These are phyloP conservation scores for Pseudogymnoascus pannorum DNA, from an alignment of 2,329 filamentous ascomycete genomes.

Conservation along the genomic window DNA sequence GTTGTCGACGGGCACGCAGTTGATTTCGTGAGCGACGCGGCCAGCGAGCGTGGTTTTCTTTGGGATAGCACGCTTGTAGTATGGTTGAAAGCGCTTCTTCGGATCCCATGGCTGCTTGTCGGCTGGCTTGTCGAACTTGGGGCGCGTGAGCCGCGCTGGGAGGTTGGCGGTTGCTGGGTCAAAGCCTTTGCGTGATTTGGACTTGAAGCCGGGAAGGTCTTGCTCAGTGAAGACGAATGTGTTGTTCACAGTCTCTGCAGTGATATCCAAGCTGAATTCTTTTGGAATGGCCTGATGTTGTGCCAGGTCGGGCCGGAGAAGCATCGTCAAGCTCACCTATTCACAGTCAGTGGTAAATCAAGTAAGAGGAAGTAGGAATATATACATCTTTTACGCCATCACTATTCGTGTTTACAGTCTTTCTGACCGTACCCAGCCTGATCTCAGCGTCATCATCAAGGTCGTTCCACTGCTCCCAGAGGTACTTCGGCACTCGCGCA, in stretches of 20 bases:
- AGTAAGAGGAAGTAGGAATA: constrained; percentile 20
- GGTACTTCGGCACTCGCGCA: constrained; percentile 68
- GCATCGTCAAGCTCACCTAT: constrained; percentile 51
- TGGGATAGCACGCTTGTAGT: constrained; percentile 64
- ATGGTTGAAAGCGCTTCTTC: constrained; percentile 52
- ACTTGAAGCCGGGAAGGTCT: constrained; percentile 71
- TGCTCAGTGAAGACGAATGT: constrained; percentile 92
- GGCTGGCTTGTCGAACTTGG: constrained; percentile 39
- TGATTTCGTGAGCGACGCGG: constrained; percentile 67
- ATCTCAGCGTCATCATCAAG: constrained; percentile 77
- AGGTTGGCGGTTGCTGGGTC: constrained; percentile 52
- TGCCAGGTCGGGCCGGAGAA: constrained; percentile 56
- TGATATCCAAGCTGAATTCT: constrained; percentile 76
- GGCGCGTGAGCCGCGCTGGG: constrained; percentile 43
- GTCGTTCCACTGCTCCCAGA: constrained; percentile 73
- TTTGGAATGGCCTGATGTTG: constrained; percentile 72
- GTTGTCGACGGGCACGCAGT: constrained; percentile 65
- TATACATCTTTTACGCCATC: constrained; percentile 41
- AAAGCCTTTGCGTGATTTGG: constrained; percentile 48
- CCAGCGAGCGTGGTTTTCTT: constrained; percentile 74
- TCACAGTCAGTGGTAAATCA: constrained; percentile 20
- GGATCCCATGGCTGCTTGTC: constrained; percentile 36
- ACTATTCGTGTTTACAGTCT: constrained; percentile 43
- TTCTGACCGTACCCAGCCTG: constrained; percentile 63
- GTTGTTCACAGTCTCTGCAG: constrained; percentile 62